Base-by-base conservation (phyloP, 2,329 filamentous ascomycete genomes). In the Aspergillus quadrilineatus region DNA sequence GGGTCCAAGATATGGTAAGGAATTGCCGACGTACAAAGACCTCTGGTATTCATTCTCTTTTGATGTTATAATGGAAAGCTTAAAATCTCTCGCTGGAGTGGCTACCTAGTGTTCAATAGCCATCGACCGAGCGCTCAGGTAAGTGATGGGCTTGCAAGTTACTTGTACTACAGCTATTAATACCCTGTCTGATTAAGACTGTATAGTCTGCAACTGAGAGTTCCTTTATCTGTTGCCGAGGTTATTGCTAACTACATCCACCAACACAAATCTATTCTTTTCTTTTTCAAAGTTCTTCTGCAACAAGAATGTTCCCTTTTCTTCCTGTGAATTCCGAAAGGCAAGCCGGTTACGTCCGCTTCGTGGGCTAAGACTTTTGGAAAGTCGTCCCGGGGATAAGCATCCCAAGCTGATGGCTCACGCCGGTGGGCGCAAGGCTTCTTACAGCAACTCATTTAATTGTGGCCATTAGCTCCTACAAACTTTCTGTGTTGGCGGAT, bases 141-240 rank as follows among this genome's bases (percentile, higher is more conserved):
- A 22, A 22, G 22, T 22, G 22, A 22, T 22, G 22, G 22, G 22
- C 22, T 22, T 22, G 22, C 22, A 22, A 22, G 22, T 22, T 22
- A 22, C 22, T 22, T 22, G 22, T 22, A 22, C 22, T 22, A 22
- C 22, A 22, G 22, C 22, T 22, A 22, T 22, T 22, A 22, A 22
- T 22, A 22, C 22, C 22, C 22, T 4, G 22, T 22, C 3, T 22
- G 17, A 22, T 22, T 22, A 22, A 22, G 30, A 46, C 41, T 39
- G 29, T 56, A 55, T 47, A 49, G 26, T 56, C 53, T 62, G 59
- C 60, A 56, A 55, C 7, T 29, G 15, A 9, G 56, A 54, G 55
- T 42, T 41, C 49, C 45, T 49, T 51, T 57, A 53, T 49, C 50
- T 57, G 43, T 36, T 42, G 50, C 32, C 53, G 58, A 57, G 54